A percentile compares a stretch with the other conserved stretches of the same genome.
phyloP scores from a whole-genome alignment of 2,329 filamentous ascomycete species.

The Chrysoporthe austroafricana region DNA sequence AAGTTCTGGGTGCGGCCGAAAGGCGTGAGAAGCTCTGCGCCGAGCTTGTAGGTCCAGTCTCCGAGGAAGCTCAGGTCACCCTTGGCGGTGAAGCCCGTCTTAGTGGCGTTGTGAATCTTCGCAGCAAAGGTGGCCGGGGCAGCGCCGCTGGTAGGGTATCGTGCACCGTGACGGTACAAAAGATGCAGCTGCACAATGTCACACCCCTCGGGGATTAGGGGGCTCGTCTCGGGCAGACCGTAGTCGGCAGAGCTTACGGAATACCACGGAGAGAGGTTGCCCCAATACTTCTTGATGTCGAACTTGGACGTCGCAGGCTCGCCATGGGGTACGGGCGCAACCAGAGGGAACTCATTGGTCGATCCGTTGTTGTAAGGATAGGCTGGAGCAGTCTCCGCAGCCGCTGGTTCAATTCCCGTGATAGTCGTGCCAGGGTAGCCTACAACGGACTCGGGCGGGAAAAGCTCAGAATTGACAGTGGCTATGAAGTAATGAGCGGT shows the following conservation, averaged over 20 bases:
- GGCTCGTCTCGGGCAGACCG: constrained; percentile 37
- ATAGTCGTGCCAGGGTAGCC: constrained; percentile 36
- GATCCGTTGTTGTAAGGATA: constrained; percentile 37
- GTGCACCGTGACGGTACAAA: constrained; percentile 39
- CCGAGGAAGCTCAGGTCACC: constrained; percentile 38
- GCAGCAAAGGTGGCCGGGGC: constrained; percentile 37
- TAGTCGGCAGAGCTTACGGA: constrained; percentile 39
- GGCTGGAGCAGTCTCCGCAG: constrained; percentile 35
- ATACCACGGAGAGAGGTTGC: constrained; percentile 41
- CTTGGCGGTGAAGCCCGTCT: constrained; percentile 38
- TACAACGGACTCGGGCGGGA: constrained; percentile 37
- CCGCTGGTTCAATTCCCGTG: constrained; percentile 37
- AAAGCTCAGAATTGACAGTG: constrained; percentile 35
- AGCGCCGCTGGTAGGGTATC: constrained; percentile 38
- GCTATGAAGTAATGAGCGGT: constrained; percentile 27
- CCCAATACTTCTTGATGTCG: constrained; percentile 39
- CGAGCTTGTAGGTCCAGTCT: constrained; percentile 42
- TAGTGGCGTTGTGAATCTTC: constrained; percentile 40
- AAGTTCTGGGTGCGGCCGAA: constrained; percentile 47
- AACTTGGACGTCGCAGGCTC: constrained; percentile 32
- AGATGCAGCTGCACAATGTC: constrained; percentile 39
- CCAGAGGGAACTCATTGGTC: constrained; percentile 38
- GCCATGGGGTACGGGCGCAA: constrained; percentile 35
- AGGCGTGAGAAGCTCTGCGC: constrained; percentile 41
- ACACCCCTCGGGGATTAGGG: constrained; percentile 37